Evolutionary conservation across 2,329 filamentous ascomycete genomes (phyloP).

Genomic region (Beauveria bassiana): DNA sequence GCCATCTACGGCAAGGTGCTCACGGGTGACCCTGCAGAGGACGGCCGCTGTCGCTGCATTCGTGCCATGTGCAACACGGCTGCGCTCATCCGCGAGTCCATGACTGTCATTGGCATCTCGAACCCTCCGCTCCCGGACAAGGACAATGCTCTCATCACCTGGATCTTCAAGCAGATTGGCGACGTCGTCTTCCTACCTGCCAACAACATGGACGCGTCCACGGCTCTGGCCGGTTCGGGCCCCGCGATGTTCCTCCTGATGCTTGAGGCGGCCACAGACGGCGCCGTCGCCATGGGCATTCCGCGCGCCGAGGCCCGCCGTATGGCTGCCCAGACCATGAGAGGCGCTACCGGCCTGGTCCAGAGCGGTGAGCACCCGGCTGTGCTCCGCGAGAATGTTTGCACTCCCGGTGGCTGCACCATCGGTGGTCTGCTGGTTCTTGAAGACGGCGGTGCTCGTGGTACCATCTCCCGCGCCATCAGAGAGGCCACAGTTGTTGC

Average conservation of each 20-base stretch:
- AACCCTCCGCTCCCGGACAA: conserved; percentile 48
- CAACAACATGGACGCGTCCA: conserved; percentile 62
- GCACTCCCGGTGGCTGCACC: conserved; percentile 69
- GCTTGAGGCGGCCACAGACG: conserved; percentile 68
- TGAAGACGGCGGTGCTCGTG: conserved; percentile 64
- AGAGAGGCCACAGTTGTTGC: conserved; percentile 65
- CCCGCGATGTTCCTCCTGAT: conserved; percentile 71
- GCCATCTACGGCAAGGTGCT: conserved; percentile 52
- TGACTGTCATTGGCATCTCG: conserved; percentile 68
- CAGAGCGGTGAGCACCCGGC: conserved; percentile 68
- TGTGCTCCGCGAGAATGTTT: conserved; percentile 67
- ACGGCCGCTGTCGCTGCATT: conserved; percentile 55
- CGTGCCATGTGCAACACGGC: conserved; percentile 83
- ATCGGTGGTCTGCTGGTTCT: conserved; percentile 66
- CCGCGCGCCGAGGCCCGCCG: conserved; percentile 63
- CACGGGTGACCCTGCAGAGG: conserved; percentile 35
- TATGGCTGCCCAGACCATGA: conserved; percentile 76
- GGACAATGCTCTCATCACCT: conserved; percentile 54
- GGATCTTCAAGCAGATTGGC: conserved; percentile 71
- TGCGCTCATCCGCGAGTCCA: conserved; percentile 67
- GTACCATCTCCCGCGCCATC: conserved; percentile 59
- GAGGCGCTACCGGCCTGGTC: conserved; percentile 62
- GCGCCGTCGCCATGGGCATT: conserved; percentile 71
- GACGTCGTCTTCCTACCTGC: conserved; percentile 61
- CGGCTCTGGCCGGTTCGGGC: conserved; percentile 65